Conservation (phyloP, 2,329 filamentous ascomycete genomes). For the Cladosporium sp. region DNA sequence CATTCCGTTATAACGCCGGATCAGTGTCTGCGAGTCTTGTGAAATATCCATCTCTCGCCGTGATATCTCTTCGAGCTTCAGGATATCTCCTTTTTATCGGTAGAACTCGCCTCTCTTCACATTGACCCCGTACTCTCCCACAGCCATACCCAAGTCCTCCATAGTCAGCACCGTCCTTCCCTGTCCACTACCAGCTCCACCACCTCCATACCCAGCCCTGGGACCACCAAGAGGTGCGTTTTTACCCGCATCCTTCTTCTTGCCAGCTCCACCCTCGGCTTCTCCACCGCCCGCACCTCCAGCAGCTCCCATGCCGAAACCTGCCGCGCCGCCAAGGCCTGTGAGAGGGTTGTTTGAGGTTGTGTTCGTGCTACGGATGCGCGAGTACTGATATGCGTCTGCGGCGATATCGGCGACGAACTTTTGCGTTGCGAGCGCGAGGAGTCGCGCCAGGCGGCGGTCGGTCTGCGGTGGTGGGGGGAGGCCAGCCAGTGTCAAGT, state of each 20-base stretch:
- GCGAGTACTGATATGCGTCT: slow-evolving; percentile 95
- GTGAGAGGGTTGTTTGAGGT: slow-evolving; percentile 90
- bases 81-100: slow-evolving; percentile 49
- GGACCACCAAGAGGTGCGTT: slow-evolving; percentile 44
- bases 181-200: slow-evolving; percentile 80
- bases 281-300: slow-evolving; percentile 49
- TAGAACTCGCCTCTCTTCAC: slow-evolving; percentile 98
- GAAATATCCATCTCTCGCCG: no score
- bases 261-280: slow-evolving; percentile 36
- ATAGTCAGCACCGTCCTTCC: slow-evolving; percentile 94
- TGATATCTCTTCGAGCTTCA: no score
- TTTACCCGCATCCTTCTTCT: slow-evolving; percentile 31
- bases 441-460: slow-evolving; percentile 81
- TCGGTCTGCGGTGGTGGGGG: slow-evolving; percentile 89
- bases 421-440: slow-evolving; percentile 97
- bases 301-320: slow-evolving; percentile 58
- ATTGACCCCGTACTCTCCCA: slow-evolving; percentile 95
- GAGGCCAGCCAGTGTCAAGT: slow-evolving; percentile 91
- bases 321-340: slow-evolving; percentile 70
- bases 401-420: slow-evolving; percentile 97
- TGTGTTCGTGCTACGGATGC: slow-evolving; percentile 88
- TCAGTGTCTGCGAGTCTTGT: no score
- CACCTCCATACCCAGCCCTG: slow-evolving; percentile 63
- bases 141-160: slow-evolving; percentile 98
- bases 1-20: no score